Evolutionary conservation across 1,139 yeast species (phyloP), one percentile per base, ranked within the genome.

Genomic region (Suhomyces coccinellae): DNA sequence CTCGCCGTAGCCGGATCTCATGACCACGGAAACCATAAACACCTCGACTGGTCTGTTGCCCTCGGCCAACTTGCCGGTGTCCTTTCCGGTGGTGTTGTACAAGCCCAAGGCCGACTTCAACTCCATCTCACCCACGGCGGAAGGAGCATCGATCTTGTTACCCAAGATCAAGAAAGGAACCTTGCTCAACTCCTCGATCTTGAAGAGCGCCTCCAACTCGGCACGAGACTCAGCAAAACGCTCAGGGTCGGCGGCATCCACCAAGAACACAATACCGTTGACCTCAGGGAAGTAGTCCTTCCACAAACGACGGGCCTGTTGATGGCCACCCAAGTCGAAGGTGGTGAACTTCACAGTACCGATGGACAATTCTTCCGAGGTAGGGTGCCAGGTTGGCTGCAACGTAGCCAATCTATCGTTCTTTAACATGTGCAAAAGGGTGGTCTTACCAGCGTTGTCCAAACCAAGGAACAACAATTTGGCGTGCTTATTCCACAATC

Each of bases 261-360:
- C 98, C 52, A 95, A 78, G 70, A 88, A 95, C 26, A 93, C 98
- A 58, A 93, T 93, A 44, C 98, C 99, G 67, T 90, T 87, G 46
- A 93, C 99, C 71, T 93, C 99, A 45, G 99, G 99, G 84, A 95
- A 93, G 69, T 93, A 93, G 67, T 93, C 98, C 67, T 90, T 91
- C 99, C 99, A 93, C 64, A 93, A 83, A 73, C 99, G 89, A 75
- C 99, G 91, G 40, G 99, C 99, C 72, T 91, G 97, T 66, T 82
- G 85, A 75, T 93, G 99, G 36, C 99, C 99, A 68, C 99, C 99
- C 61, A 93, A 79, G 69, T 93, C 99, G 60, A 93, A 93, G 34
- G 99, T 95, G 50, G 99, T 93, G 79, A 93, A 93, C 68, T 93
- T 86, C 53, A 93, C 96, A 55, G 87, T 86, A 54, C 98, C 99